Evolutionary conservation across 306 rosid species (phyloP).

Genomic region (Medicago truncatula): DNA sequence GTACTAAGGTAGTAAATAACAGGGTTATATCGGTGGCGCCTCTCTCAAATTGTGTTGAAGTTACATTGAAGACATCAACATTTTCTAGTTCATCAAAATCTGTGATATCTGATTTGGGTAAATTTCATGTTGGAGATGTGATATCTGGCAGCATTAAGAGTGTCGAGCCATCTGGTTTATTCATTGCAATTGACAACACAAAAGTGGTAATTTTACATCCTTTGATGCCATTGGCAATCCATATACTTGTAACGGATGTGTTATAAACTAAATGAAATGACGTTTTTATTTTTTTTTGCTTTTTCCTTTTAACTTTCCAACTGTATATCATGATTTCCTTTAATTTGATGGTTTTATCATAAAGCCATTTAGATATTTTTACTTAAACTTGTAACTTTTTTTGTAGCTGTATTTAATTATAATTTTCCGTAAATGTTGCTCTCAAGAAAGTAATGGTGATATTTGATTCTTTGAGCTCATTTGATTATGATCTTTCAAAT

Average conservation of each 20-base stretch:
- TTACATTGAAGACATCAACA: slow-evolving; percentile 67
- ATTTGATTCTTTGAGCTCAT: slow-evolving; percentile 28
- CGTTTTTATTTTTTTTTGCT: background rate
- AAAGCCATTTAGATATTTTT: background rate
- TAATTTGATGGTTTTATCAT: slow-evolving; percentile 3
- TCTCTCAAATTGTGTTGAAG: slow-evolving; percentile 85
- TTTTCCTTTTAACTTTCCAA: slow-evolving; percentile 26
- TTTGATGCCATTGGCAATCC: slow-evolving; percentile 32
- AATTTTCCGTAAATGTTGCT: background rate
- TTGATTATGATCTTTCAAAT: slow-evolving; percentile 32
- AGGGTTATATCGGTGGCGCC: slow-evolving; percentile 91
- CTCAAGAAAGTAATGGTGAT: background rate
- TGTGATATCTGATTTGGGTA: slow-evolving; percentile 57
- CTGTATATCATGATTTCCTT: background rate
- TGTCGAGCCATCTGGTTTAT: slow-evolving; percentile 87
- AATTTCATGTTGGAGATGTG: slow-evolving; percentile 69
- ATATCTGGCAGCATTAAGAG: slow-evolving; percentile 82
- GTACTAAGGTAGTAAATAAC: slow-evolving; percentile 47
- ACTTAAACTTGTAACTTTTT: slow-evolving; percentile 7
- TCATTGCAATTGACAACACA: slow-evolving; percentile 72
- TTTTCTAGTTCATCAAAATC: slow-evolving; percentile 46
- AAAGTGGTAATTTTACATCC: slow-evolving; percentile 59
- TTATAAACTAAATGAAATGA: too few relatives aligned
- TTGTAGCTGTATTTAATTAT: background rate
- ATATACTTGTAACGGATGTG: slow-evolving; percentile 6